phyloP scores from a whole-genome alignment of 345 rosid genomes.

The Sisymbrium irio region DNA sequence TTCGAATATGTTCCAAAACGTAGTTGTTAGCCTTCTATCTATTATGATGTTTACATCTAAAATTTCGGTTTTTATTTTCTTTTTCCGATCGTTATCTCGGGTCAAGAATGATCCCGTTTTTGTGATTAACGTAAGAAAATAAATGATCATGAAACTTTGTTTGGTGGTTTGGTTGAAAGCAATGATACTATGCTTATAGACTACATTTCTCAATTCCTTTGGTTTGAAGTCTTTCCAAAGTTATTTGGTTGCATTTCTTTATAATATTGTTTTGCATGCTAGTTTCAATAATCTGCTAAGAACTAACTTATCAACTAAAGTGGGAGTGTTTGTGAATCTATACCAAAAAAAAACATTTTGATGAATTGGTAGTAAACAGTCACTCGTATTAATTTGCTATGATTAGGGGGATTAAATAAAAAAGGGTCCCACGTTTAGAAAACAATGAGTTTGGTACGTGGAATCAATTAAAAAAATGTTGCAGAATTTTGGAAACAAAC shows the following conservation, averaged over 20 bases:
- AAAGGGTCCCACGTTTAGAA: constrained; percentile 8
- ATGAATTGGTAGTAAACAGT: neutral
- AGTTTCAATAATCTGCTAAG: neutral
- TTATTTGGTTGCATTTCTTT: constrained; percentile 14
- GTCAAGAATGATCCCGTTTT: neutral
- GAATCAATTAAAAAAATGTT: neutral
- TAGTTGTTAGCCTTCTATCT: constrained; percentile 27
- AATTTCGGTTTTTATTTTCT: neutral
- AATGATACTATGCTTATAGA: constrained; percentile 35
- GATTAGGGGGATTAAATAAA: neutral
- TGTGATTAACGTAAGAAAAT: neutral
- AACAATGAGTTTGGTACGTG: constrained; percentile 18
- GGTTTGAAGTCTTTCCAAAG: constrained; percentile 33
- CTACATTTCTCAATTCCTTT: constrained; percentile 31
- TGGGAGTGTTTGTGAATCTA: neutral
- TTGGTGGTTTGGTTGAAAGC: constrained; percentile 33
- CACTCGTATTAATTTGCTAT: neutral
- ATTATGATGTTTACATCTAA: constrained; percentile 26
- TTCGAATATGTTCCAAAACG: constrained; percentile 19
- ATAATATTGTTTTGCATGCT: neutral
- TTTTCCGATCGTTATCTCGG: neutral
- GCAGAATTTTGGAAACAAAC: neutral
- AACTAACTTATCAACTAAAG: neutral
- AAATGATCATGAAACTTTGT: constrained; percentile 16
- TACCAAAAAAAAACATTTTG: neutral